Percentiles rank a stretch among this genome's conserved stretches.
Conservation (phyloP, 2,329 filamentous ascomycete genomes). For the Sclerotinia subarctica region DNA sequence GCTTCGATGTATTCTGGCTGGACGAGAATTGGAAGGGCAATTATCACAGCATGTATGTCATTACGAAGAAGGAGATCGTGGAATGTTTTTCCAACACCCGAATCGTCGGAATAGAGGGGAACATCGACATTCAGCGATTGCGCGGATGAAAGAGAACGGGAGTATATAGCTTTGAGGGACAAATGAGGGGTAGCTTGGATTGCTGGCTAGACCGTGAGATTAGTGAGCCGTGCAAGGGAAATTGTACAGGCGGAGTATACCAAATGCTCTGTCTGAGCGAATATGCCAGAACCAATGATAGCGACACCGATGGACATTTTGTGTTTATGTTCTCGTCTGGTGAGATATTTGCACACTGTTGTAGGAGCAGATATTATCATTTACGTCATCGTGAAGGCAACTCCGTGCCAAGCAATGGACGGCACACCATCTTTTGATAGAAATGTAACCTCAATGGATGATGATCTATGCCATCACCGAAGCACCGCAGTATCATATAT, state of each 20-base stretch:
- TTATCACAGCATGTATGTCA: slow-evolving; percentile 39
- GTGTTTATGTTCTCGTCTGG: neutral
- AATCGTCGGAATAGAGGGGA: slow-evolving; percentile 38
- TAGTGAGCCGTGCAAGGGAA: slow-evolving; percentile 3
- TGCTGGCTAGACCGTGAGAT: slow-evolving; percentile 47
- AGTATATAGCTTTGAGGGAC: slow-evolving; percentile 49
- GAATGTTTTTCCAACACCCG: slow-evolving; percentile 44
- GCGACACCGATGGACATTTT: slow-evolving; percentile 51
- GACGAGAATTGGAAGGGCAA: slow-evolving; percentile 48
- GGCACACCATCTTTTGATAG: neutral
- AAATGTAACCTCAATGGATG: neutral
- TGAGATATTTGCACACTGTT: neutral
- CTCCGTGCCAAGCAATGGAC: neutral
- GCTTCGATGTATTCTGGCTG: slow-evolving; percentile 50
- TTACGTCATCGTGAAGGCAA: neutral
- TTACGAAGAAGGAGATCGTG: slow-evolving; percentile 37
- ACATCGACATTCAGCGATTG: slow-evolving; percentile 43
- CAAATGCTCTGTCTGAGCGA: slow-evolving; percentile 57
- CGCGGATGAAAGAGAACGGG: slow-evolving; percentile 38
- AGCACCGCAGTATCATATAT: no score
- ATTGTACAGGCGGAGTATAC: slow-evolving; percentile 38
- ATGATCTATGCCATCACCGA: neutral
- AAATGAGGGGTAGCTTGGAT: slow-evolving; percentile 51
- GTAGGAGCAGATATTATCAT: neutral
- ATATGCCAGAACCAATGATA: slow-evolving; percentile 62